Evolutionary conservation across 352 stramenopile species (phyloP).

Genomic region (Phytophthora citricola): DNA sequence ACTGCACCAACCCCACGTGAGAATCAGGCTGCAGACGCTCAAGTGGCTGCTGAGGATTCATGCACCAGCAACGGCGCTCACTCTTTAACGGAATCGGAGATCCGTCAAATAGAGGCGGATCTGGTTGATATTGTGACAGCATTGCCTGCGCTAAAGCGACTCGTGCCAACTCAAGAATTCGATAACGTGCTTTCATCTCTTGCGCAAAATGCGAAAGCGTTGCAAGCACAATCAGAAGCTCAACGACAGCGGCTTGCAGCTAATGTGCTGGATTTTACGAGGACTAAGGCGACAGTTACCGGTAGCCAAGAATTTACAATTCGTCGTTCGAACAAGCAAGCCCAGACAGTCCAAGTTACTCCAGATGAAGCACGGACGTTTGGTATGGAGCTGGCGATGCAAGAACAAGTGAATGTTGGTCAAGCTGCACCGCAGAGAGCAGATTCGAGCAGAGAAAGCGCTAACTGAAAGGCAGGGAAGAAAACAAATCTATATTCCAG

Average conservation of each 20-base stretch:
- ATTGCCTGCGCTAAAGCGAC: neutral
- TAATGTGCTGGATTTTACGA: too few species aligned
- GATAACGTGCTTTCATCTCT: neutral
- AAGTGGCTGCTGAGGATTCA: neutral
- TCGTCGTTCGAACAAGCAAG: neutral
- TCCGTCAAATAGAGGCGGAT: neutral
- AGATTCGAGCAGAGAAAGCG: neutral
- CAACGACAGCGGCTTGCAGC: too few species aligned
- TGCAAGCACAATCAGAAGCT: neutral
- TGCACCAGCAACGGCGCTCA: neutral
- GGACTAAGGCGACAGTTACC: too few species aligned
- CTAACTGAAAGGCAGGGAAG: neutral
- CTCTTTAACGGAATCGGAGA: neutral
- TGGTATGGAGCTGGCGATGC: neutral
- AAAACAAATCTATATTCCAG: too few species aligned
- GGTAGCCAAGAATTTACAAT: too few species aligned
- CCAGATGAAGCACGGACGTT: neutral
- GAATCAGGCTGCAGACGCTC: too few species aligned
- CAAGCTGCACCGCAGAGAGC: neutral
- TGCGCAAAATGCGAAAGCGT: neutral
- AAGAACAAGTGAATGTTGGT: neutral
- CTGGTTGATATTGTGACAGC: neutral
- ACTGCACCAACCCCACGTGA: too few species aligned
- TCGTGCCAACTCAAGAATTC: neutral
- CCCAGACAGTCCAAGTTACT: neutral